Conservation (phyloP, 106 monocot species). For the Posidonia australis region DNA sequence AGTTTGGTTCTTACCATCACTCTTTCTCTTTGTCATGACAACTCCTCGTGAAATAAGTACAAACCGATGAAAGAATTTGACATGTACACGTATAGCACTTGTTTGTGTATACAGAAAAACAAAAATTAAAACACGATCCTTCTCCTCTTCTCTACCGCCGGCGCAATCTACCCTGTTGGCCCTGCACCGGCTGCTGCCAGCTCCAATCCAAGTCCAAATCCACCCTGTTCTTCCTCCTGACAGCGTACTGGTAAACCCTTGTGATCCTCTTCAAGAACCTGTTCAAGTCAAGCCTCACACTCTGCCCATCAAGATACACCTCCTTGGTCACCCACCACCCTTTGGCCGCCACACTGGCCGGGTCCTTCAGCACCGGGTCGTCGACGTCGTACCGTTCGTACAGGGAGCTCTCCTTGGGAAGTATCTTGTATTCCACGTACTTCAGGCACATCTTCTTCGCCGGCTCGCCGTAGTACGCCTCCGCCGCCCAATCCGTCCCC, state of each 20-base stretch:
- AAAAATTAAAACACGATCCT: neutral
- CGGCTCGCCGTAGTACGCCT: slow-evolving; percentile 60
- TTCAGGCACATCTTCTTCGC: slow-evolving; percentile 46
- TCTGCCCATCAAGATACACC: slow-evolving; percentile 68
- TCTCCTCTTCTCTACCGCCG: neutral
- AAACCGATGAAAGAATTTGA: too few relatives aligned
- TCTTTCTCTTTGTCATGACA: too few relatives aligned
- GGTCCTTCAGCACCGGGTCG: slow-evolving; percentile 58
- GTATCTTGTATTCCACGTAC: slow-evolving; percentile 43
- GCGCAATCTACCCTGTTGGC: neutral
- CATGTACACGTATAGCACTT: too few relatives aligned
- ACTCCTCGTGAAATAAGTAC: too few relatives aligned
- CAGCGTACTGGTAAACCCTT: slow-evolving; percentile 27
- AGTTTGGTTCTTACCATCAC: too few relatives aligned
- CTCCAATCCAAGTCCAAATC: slow-evolving; percentile 4
- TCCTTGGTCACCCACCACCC: slow-evolving; percentile 70
- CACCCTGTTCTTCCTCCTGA: slow-evolving; percentile 11
- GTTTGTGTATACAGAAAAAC: neutral
- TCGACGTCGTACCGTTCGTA: slow-evolving; percentile 30
- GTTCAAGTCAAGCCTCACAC: slow-evolving; percentile 48
- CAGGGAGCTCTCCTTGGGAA: slow-evolving; percentile 59
- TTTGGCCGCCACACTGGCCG: slow-evolving; percentile 31
- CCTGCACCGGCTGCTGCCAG: slow-evolving; percentile 5
- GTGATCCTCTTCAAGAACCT: slow-evolving; percentile 39
- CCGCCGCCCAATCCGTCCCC: slow-evolving; percentile 57